phyloP scores from a whole-genome alignment of 768 basidiomycete genomes.

The Boletellus emodensis region DNA sequence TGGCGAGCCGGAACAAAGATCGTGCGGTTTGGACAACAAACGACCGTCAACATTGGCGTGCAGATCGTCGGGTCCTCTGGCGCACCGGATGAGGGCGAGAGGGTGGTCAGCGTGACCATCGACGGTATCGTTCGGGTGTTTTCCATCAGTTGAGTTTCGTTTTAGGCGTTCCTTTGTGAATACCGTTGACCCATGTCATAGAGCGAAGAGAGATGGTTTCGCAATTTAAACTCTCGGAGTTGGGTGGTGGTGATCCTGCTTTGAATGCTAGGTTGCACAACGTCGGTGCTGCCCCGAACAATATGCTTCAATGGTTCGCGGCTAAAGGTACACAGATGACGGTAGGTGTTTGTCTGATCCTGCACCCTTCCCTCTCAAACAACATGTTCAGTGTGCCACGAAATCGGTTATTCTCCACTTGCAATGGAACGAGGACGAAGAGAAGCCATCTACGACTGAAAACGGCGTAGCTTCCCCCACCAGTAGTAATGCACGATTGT shows the following conservation, averaged over 20 bases:
- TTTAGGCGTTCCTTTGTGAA: background rate
- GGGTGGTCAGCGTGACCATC: slow-evolving; percentile 87
- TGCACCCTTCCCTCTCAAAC: background rate
- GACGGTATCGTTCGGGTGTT: slow-evolving; percentile 90
- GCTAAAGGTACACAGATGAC: slow-evolving; percentile 90
- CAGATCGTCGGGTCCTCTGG: slow-evolving; percentile 63
- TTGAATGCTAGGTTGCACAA: slow-evolving; percentile 66
- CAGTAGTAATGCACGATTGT: slow-evolving; percentile 17
- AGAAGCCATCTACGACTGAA: slow-evolving; percentile 13
- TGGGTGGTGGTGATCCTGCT: slow-evolving; percentile 65
- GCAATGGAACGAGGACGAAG: slow-evolving; percentile 77
- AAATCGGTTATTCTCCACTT: slow-evolving; percentile 83
- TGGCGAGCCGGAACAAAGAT: slow-evolving; percentile 88
- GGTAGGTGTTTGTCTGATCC: slow-evolving; percentile 39
- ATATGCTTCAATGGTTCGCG: slow-evolving; percentile 94
- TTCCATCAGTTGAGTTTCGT: slow-evolving; percentile 67
- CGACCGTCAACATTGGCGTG: slow-evolving; percentile 87
- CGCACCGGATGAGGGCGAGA: slow-evolving; percentile 57
- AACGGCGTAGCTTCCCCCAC: slow-evolving; percentile 24
- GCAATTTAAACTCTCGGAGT: slow-evolving; percentile 81
- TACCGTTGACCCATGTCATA: slow-evolving; percentile 19
- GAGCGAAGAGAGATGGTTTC: slow-evolving; percentile 84
- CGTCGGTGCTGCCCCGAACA: slow-evolving; percentile 77
- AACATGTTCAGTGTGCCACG: slow-evolving; percentile 66
- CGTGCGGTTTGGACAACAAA: slow-evolving; percentile 89